Base-by-base conservation (phyloP, 768 basidiomycete genomes). In the Tulasnella sp. region DNA sequence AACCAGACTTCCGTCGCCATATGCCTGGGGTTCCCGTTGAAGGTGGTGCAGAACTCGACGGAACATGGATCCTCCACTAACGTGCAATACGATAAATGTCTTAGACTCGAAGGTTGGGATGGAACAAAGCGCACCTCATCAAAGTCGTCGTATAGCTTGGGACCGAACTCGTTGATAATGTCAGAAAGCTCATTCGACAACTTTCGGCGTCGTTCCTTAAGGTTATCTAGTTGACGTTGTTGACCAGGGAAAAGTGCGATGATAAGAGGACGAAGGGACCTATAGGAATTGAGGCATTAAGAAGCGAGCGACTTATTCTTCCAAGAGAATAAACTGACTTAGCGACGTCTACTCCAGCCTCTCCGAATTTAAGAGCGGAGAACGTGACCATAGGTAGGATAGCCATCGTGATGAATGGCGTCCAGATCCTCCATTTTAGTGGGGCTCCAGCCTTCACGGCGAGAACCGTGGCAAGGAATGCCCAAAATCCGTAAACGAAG, bases 271-370 rank as follows among this genome's bases (percentile, higher is more conserved):
- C 89, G 81, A 30, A 98, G 75, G 17, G 93, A 96, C 70, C 92
- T 96, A 59, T 1, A 38, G 61, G n/a, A 55, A 10, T 42, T 19
- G 44, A n/a, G n/a, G n/a, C n/a, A n/a, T n/a, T n/a, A n/a, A n/a
- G n/a, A n/a, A n/a, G n/a, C n/a, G n/a, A n/a, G n/a, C n/a, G n/a
- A n/a, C n/a, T n/a, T n/a, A n/a, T n/a, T n/a, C 52, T 19, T 31
- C 17, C 50, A 62, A 30, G 59, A 25, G 17, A 19, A 9, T 49
- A 50, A n/a, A 72, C 86, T 64, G 65, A 93, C 92, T 97, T 97
- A 55, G 92, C 76, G 25, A 98, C 92, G 66, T 98, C 94, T 82
- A 96, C 85, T 22, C 93, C 94, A 31, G 93, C 94, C 70, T 98
- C 94, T 44, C 94, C 94, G 66, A 98, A 98, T 70, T 96, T 94